phyloP scores from a whole-genome alignment of 169 alveolate species.

The Eimeria tenella region DNA sequence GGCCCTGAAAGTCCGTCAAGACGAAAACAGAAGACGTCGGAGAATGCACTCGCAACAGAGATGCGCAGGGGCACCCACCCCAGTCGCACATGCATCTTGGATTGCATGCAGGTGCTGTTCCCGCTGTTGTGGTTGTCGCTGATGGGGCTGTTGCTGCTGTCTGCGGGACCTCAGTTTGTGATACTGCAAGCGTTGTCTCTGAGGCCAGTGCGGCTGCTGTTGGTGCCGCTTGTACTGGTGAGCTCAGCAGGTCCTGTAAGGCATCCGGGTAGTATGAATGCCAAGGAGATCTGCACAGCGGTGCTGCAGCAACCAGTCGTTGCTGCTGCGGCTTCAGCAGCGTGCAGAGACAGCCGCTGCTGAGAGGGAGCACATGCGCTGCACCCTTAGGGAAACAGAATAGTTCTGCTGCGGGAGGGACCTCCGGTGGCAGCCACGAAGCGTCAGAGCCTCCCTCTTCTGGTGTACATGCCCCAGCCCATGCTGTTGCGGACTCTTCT shows the following conservation, averaged over 20 bases:
- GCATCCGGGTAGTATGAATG: slow-evolving; percentile 17
- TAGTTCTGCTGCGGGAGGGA: slow-evolving; percentile 54
- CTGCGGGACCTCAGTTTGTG: neutral
- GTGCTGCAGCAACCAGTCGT: slow-evolving; percentile 8
- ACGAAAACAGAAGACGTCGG: slow-evolving; percentile 61
- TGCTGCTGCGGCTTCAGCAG: slow-evolving; percentile 35
- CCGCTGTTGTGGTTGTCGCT: neutral
- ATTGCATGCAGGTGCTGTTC: slow-evolving; percentile 6
- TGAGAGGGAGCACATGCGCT: slow-evolving; percentile 49
- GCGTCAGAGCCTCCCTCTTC: neutral
- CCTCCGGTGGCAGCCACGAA: slow-evolving; percentile 67
- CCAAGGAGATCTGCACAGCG: slow-evolving; percentile 55
- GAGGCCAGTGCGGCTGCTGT: neutral
- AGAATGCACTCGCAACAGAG: slow-evolving; percentile 56
- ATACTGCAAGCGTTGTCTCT: slow-evolving; percentile 4
- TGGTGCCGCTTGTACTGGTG: neutral
- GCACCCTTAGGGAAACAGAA: slow-evolving; percentile 55
- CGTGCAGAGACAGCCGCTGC: slow-evolving; percentile 54
- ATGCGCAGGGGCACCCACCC: slow-evolving; percentile 67
- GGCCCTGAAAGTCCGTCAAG: slow-evolving; percentile 51
- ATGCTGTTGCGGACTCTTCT: slow-evolving; percentile 14
- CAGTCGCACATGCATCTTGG: slow-evolving; percentile 49
- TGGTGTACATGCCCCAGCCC: neutral
- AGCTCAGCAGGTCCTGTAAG: slow-evolving; percentile 11
- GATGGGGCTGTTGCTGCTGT: slow-evolving; percentile 1